Evolutionary conservation across 2,329 filamentous ascomycete genomes (phyloP).

Genomic region (Cordyceps cateniannulata): DNA sequence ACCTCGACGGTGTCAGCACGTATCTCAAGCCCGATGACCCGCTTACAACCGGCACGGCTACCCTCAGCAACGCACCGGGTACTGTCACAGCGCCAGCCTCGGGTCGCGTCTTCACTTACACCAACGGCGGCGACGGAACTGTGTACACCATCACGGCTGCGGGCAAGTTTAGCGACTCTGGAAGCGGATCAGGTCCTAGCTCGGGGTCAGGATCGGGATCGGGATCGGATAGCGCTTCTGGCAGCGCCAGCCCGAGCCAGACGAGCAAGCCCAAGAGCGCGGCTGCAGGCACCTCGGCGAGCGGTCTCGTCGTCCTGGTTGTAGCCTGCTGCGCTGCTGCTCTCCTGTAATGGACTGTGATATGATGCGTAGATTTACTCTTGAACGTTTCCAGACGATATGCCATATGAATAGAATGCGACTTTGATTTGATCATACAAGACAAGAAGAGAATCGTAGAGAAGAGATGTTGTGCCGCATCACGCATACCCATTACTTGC

Average conservation of each 20-base stretch:
- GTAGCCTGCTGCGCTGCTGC: neutral
- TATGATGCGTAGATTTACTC: neutral
- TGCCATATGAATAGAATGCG: neutral
- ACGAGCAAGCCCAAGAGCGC: neutral
- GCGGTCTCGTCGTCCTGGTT: neutral
- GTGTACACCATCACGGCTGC: slow-evolving; percentile 31
- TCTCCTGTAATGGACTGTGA: neutral
- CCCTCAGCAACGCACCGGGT: slow-evolving; percentile 23
- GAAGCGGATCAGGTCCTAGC: neutral
- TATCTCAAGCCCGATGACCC: slow-evolving; percentile 19
- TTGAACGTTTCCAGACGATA: neutral
- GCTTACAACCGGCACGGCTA: slow-evolving; percentile 23
- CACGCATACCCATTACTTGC: neutral
- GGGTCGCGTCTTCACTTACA: slow-evolving; percentile 29
- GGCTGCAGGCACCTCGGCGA: neutral
- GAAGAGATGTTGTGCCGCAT: neutral
- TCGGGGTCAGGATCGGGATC: neutral
- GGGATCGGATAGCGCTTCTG: neutral
- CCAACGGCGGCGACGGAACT: slow-evolving; percentile 21
- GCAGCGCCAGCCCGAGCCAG: neutral
- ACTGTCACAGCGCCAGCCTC: slow-evolving; percentile 27
- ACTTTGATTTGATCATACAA: neutral
- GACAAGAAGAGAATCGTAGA: neutral
- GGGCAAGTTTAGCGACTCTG: neutral
- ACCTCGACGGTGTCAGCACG: slow-evolving; percentile 18